A percentile compares a stretch with the other conserved stretches of the same genome.
Conservation (phyloP, 192 early-diverging fungal species). For the Pilobolus umbonatus region DNA sequence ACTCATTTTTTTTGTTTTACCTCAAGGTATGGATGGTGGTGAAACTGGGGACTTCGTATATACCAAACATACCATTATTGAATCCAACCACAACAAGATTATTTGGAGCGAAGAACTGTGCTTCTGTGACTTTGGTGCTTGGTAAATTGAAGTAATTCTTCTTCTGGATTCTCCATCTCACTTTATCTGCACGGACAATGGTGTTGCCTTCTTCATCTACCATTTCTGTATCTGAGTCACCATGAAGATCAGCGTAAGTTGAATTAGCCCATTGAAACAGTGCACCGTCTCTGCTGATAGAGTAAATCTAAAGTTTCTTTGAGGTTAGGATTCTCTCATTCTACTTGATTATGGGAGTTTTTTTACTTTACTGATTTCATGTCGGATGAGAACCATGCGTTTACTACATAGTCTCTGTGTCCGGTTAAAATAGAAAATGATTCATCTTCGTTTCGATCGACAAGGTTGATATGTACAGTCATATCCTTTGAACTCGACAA, state of each 20-base stretch:
- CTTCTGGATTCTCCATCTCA: slow-evolving; percentile 50
- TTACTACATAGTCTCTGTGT: slow-evolving; percentile 79
- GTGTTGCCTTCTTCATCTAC: slow-evolving; percentile 44
- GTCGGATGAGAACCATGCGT: slow-evolving; percentile 75
- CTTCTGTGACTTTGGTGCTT: slow-evolving; percentile 73
- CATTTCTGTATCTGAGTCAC: slow-evolving; percentile 57
- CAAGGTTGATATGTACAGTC: slow-evolving; percentile 69
- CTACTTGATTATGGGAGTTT: not conserved
- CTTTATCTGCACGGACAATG: slow-evolving; percentile 27
- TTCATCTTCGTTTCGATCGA: slow-evolving; percentile 60
- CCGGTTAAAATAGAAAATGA: slow-evolving; percentile 77
- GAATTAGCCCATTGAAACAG: slow-evolving; percentile 73
- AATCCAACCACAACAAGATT: slow-evolving; percentile 88
- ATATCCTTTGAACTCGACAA: slow-evolving; percentile 72
- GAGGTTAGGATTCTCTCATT: not conserved
- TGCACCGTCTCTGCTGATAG: slow-evolving; percentile 85
- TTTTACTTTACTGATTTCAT: slow-evolving; percentile 35
- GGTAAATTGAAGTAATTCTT: slow-evolving; percentile 80
- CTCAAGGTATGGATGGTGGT: slow-evolving; percentile 91
- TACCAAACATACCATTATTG: slow-evolving; percentile 90
- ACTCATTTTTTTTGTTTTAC: slow-evolving; percentile 35
- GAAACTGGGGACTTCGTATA: slow-evolving; percentile 97
- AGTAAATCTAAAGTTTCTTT: slow-evolving; percentile 63
- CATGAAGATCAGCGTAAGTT: slow-evolving; percentile 36
- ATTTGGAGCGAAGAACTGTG: slow-evolving; percentile 67